Evolutionary conservation across 768 basidiomycete species (phyloP).

Genomic region (Rhodotorula graminis): DNA sequence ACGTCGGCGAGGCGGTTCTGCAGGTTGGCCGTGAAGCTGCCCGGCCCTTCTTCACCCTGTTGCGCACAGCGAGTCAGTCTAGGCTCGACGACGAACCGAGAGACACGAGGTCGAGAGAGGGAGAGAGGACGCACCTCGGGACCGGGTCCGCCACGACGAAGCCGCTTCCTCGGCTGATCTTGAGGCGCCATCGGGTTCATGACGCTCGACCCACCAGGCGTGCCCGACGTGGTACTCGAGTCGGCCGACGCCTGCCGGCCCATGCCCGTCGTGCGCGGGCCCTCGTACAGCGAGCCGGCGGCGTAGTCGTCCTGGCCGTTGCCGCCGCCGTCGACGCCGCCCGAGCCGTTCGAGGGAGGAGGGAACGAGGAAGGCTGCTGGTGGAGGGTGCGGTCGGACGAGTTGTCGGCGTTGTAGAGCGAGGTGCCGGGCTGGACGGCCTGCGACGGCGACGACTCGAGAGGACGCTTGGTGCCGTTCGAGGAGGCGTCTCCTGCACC

Average conservation of each 20-base stretch:
- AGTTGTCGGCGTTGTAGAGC: not conserved
- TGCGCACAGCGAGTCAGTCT: not conserved
- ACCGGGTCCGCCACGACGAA: slow-evolving; percentile 20
- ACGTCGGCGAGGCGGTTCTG: slow-evolving; percentile 29
- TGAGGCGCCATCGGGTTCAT: slow-evolving; percentile 12
- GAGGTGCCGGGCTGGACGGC: slow-evolving; percentile 7
- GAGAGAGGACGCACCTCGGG: slow-evolving; percentile 17
- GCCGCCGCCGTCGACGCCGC: not conserved
- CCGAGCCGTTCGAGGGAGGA: not conserved
- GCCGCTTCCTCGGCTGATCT: slow-evolving; percentile 24
- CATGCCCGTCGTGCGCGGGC: slow-evolving; percentile 25
- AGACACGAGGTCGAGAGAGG: too few relatives aligned
- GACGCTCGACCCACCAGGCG: not conserved
- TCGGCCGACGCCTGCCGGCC: slow-evolving; percentile 10
- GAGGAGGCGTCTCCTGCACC: slow-evolving; percentile 1
- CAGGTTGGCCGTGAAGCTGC: slow-evolving; percentile 17
- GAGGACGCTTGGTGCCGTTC: slow-evolving; percentile 20
- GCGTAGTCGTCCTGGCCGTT: slow-evolving; percentile 5
- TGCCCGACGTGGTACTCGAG: not conserved
- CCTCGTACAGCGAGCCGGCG: not conserved
- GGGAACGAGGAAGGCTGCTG: not conserved
- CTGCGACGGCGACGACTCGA: slow-evolving; percentile 22
- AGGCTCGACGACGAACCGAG: too few relatives aligned
- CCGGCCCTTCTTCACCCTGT: slow-evolving; percentile 19
- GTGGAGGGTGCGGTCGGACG: slow-evolving; percentile 23